Conservation (phyloP, 78 protist species). For the Chrysochromulina parva region DNA sequence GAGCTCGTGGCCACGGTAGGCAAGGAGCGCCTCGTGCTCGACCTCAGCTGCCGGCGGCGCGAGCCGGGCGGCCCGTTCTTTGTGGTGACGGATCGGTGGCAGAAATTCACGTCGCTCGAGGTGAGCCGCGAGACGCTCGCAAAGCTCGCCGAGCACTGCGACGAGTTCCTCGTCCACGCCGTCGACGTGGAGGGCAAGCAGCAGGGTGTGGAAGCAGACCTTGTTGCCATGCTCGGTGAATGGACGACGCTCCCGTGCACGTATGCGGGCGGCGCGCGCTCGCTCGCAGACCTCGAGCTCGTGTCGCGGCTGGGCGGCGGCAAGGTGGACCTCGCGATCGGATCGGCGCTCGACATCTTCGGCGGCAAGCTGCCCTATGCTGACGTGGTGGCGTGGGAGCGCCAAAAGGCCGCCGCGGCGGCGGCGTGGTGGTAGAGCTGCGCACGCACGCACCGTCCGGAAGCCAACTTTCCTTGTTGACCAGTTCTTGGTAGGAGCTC, state of each 20-base stretch:
- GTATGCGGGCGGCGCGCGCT: conserved; percentile 38
- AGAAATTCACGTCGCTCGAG: conserved; percentile 43
- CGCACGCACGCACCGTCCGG: no score
- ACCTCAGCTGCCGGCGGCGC: conserved; percentile 44
- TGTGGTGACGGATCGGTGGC: conserved; percentile 56
- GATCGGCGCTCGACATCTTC: conserved; percentile 41
- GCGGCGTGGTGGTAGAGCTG: no score
- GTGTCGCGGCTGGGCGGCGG: conserved; percentile 25
- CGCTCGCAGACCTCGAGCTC: background rate
- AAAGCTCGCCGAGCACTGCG: conserved; percentile 11
- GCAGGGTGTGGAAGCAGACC: conserved; percentile 5
- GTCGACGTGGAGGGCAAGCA: conserved; percentile 56
- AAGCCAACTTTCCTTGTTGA: background rate
- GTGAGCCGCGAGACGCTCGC: conserved; percentile 5
- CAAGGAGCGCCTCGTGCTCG: conserved; percentile 33
- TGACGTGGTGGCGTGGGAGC: conserved; percentile 27
- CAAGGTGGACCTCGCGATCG: conserved; percentile 38
- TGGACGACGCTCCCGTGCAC: conserved; percentile 22
- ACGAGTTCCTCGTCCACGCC: conserved; percentile 63
- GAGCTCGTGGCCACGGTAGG: conserved; percentile 23
- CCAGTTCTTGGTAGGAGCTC: background rate
- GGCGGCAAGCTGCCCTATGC: conserved; percentile 37
- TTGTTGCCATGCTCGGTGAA: conserved; percentile 16
- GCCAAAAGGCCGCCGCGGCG: background rate
- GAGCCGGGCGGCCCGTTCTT: background rate